Evolutionary conservation across 805 yeast genomes (phyloP).

Genomic region (Saccharomycopsis olivae): DNA sequence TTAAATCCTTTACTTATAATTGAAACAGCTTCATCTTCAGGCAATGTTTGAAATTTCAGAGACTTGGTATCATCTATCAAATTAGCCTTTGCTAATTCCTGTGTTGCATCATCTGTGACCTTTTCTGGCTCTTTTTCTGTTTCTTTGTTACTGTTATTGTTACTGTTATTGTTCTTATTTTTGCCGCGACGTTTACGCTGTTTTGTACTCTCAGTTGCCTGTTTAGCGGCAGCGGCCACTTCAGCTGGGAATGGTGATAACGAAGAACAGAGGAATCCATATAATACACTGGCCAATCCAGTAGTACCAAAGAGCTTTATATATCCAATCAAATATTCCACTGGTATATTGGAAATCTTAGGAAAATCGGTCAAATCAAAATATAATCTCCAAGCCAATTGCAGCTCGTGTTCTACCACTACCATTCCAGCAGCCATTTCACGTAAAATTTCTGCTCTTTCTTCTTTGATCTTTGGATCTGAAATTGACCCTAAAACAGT

Average conservation of each 20-base stretch:
- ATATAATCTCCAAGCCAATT: constrained; percentile 60
- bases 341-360: constrained; percentile 39
- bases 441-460: constrained; percentile 32
- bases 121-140: constrained; percentile 13
- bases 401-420: constrained; percentile 47
- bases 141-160: constrained; percentile 15
- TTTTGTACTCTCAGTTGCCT: constrained; percentile 18
- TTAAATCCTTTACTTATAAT: constrained; percentile 42
- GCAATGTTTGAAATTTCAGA: constrained; percentile 19
- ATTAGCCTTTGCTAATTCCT: constrained; percentile 16
- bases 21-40: constrained; percentile 39
- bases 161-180: constrained; percentile 12
- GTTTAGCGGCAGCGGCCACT: constrained; percentile 19
- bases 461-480: constrained; percentile 25
- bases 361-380: constrained; percentile 64
- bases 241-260: constrained; percentile 47
- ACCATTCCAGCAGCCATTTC: constrained; percentile 65
- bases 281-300: constrained; percentile 52
- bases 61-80: constrained; percentile 20
- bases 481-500: constrained; percentile 47
- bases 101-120: constrained; percentile 9
- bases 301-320: constrained; percentile 45
- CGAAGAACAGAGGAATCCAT: constrained; percentile 56
- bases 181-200: constrained; percentile 18
- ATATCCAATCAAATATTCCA: constrained; percentile 37